phyloP scores from a whole-genome alignment of 495 filamentous ascomycete species.

The Aspergillus coremiiformis region DNA sequence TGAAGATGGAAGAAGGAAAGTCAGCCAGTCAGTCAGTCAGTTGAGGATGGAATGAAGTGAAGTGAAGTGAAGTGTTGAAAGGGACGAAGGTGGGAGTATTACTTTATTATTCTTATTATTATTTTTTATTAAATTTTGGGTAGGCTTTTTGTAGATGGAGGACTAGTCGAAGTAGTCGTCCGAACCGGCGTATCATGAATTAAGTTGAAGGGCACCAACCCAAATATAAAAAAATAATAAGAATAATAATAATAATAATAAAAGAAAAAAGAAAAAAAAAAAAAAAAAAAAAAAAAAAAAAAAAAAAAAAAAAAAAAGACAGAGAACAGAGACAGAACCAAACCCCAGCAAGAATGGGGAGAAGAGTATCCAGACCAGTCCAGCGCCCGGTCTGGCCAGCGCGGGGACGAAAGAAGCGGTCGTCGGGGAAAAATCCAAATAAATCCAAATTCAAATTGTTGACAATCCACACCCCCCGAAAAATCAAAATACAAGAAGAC shows the following conservation, averaged over 20 bases:
- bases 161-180: too few relatives aligned
- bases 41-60: constrained; percentile 2
- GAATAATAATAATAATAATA: too few relatives aligned
- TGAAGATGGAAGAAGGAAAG: not conserved
- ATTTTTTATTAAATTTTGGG: not conserved
- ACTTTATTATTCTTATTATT: not conserved
- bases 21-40: too few relatives aligned
- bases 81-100: not conserved
- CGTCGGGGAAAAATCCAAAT: not conserved
- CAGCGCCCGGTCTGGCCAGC: constrained; percentile 20
- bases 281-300: too few relatives aligned
- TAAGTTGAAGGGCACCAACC: not conserved
- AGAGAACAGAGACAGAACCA: too few relatives aligned
- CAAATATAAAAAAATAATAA: not conserved
- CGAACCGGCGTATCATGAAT: not conserved
- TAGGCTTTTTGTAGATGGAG: too few relatives aligned
- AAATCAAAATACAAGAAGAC: not conserved
- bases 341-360: constrained; percentile 15
- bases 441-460: not conserved
- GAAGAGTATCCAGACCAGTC: constrained; percentile 17
- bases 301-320: too few relatives aligned
- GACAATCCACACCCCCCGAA: too few relatives aligned
- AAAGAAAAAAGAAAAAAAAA: too few relatives aligned
- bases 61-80: not conserved
- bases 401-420: constrained; percentile 11